Percentiles rank a stretch among this genome's conserved stretches.
Evolutionary conservation across 78 protist genomes (phyloP).

Genomic region (Dictyostelium discoideum): dicty_2.7 NC_007089.4:6322001-6322500

Average conservation of each 20-base stretch:
- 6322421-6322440: not conserved
- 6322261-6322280: slow-evolving; percentile 11
- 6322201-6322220: not conserved
- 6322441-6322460: not conserved
- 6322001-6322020: no score
- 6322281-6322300: slow-evolving; percentile 14
- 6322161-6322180: no score
- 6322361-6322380: not conserved
- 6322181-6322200: slow-evolving; percentile 23
- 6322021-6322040: no score
- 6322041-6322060: no score
- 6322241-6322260: not conserved
- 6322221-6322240: slow-evolving; percentile 22
- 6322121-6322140: no score
- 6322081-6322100: no score
- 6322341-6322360: not conserved
- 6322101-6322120: no score
- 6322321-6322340: not conserved
- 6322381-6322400: slow-evolving; percentile 4
- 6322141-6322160: no score
- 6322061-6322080: no score
- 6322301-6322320: not conserved
- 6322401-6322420: not conserved
- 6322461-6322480: not conserved
- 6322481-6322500: not conserved